These are phyloP conservation scores for Trichocladium antarcticum DNA, from an alignment of 495 filamentous ascomycete genomes.

Conservation along the genomic window DNA sequence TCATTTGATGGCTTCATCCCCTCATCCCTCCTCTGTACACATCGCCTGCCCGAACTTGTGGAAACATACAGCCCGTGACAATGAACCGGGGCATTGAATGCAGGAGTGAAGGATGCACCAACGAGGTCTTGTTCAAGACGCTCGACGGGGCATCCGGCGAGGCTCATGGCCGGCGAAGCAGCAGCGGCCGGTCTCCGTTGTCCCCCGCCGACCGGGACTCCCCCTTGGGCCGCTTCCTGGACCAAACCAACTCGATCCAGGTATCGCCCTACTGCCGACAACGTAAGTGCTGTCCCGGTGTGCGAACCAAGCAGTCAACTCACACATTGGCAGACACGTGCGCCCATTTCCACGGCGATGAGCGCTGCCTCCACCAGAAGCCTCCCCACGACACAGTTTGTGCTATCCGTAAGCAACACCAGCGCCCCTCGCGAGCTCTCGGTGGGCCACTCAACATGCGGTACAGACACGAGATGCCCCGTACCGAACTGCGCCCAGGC, in stretches of 20 bases:
- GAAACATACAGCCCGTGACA: neutral
- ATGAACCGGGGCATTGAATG: constrained; percentile 17
- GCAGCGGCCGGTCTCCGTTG: constrained; percentile 4
- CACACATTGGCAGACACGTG: constrained; percentile 13
- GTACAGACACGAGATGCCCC: constrained; percentile 17
- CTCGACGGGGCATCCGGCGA: constrained; percentile 14
- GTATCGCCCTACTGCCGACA: constrained; percentile 19
- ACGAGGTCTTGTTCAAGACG: constrained; percentile 18
- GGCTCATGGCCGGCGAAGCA: neutral
- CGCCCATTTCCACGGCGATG: constrained; percentile 15
- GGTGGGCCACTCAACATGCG: neutral
- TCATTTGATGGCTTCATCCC: too few relatives aligned
- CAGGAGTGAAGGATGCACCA: constrained; percentile 15
- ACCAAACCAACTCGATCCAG: constrained; percentile 9
- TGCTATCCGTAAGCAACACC: constrained; percentile 12
- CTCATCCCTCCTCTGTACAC: neutral
- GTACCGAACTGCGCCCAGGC: constrained; percentile 17
- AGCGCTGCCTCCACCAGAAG: constrained; percentile 19
- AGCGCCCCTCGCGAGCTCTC: neutral
- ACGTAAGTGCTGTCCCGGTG: constrained; percentile 6
- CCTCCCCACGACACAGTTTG: constrained; percentile 19
- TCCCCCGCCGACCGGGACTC: constrained; percentile 9
- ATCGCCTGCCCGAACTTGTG: neutral
- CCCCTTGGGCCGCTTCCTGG: constrained; percentile 5
- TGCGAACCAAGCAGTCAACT: neutral